Evolutionary conservation across 2,329 filamentous ascomycete species (phyloP).

Genomic region (Ceratocystis smalleyi): DNA sequence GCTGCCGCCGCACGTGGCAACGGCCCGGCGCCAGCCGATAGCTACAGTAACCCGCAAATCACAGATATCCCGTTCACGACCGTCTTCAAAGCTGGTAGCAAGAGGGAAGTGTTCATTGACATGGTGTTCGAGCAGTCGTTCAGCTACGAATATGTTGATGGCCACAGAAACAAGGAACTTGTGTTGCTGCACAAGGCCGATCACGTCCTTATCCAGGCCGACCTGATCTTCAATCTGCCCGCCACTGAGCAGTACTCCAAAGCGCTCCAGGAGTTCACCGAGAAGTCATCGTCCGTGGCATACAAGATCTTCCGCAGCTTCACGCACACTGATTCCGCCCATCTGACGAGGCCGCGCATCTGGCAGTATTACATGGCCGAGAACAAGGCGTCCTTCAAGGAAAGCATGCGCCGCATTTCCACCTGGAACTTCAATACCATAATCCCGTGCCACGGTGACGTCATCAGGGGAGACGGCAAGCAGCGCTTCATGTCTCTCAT

Average conservation of each 20-base stretch:
- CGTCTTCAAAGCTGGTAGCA: constrained; percentile 47
- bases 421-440: constrained; percentile 73
- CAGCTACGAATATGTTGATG: constrained; percentile 66
- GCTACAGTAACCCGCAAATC: constrained; percentile 24
- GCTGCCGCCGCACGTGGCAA: constrained; percentile 28
- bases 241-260: constrained; percentile 69
- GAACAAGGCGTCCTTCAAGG: constrained; percentile 53
- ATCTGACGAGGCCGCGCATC: constrained; percentile 54
- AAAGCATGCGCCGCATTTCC: constrained; percentile 52
- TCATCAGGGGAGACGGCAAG: constrained; percentile 60
- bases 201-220: constrained; percentile 68
- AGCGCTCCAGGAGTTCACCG: constrained; percentile 21
- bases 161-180: constrained; percentile 70
- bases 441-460: constrained; percentile 87
- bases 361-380: constrained; percentile 52
- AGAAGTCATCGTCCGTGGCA: constrained; percentile 21
- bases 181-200: constrained; percentile 74
- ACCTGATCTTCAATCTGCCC: constrained; percentile 83
- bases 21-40: constrained; percentile 21
- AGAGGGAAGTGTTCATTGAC: constrained; percentile 39
- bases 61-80: constrained; percentile 44
- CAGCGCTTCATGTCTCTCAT: constrained; percentile 62
- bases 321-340: constrained; percentile 33
- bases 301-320: constrained; percentile 35
- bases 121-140: constrained; percentile 78